Evolutionary conservation across 2,329 filamentous ascomycete species (phyloP).

Genomic region (Cryphonectria carpinicola): DNA sequence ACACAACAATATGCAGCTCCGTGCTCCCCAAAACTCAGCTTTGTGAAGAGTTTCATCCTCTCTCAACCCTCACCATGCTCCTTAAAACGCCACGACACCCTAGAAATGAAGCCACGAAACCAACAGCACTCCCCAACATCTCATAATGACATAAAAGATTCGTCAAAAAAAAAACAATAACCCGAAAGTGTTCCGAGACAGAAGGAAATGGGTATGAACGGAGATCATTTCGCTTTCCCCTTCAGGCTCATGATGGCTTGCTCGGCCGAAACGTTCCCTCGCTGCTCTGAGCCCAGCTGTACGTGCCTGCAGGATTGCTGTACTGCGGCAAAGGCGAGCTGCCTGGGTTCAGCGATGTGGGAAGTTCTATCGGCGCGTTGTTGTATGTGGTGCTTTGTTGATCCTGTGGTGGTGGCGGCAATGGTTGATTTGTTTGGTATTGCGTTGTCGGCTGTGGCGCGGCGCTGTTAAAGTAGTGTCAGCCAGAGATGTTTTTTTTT

Average conservation of each 20-base stretch:
- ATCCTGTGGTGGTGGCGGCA: conserved; percentile 15
- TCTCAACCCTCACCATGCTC: neutral
- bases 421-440: conserved; percentile 16
- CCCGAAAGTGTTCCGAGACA: neutral
- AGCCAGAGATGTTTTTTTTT: conserved; percentile 9
- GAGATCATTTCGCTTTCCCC: neutral
- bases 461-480: conserved; percentile 24
- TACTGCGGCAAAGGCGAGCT: conserved; percentile 43
- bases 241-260: conserved; percentile 18
- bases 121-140: neutral
- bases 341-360: conserved; percentile 37
- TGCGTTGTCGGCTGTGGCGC: conserved; percentile 24
- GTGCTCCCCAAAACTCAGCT: neutral
- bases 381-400: conserved; percentile 1
- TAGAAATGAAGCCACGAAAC: neutral
- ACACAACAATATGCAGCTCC: neutral
- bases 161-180: neutral
- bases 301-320: conserved; percentile 31
- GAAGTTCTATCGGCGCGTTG: conserved; percentile 41
- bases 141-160: neutral
- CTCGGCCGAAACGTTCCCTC: conserved; percentile 27
- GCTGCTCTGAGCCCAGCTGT: conserved; percentile 37
- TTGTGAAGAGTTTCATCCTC: neutral
- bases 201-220: neutral
- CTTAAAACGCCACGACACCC: neutral